phyloP scores from a whole-genome alignment of 805 yeast species.

The Yarrowia yakushimensis region DNA sequence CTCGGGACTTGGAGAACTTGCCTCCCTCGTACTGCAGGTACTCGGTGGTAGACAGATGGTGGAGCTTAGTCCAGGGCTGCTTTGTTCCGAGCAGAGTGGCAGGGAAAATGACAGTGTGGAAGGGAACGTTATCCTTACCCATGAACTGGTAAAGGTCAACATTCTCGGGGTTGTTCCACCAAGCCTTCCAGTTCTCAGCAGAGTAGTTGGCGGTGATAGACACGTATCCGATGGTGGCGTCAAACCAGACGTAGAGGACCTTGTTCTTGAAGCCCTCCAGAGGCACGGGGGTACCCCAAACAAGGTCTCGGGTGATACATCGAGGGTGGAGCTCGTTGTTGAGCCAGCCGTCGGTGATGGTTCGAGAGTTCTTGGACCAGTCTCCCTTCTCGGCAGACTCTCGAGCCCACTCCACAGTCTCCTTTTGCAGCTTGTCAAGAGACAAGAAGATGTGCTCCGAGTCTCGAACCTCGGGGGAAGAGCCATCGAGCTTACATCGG shows the following conservation, averaged over 20 bases:
- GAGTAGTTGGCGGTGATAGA: constrained; percentile 95
- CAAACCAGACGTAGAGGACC: constrained; percentile 98
- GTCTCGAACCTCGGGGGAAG: constrained; percentile 72
- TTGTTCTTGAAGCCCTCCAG: constrained; percentile 78
- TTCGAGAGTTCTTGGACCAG: constrained; percentile 90
- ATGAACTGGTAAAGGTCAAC: constrained; percentile 91
- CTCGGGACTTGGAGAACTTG: constrained; percentile 96
- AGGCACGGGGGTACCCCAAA: constrained; percentile 99
- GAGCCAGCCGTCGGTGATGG: constrained; percentile 90
- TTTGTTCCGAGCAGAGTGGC: constrained; percentile 83
- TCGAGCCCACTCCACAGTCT: constrained; percentile 66
- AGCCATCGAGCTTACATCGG: constrained; percentile 86
- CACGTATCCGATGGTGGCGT: constrained; percentile 94
- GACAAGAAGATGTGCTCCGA: constrained; percentile 84
- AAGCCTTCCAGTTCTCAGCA: constrained; percentile 63
- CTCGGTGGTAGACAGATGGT: constrained; percentile 91
- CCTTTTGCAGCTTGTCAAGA: constrained; percentile 78
- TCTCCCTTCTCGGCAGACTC: constrained; percentile 65
- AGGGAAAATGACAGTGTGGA: constrained; percentile 98
- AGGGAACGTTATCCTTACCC: constrained; percentile 99
- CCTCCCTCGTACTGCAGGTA: constrained; percentile 97
- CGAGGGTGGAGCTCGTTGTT: constrained; percentile 90
- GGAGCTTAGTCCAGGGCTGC: constrained; percentile 85
- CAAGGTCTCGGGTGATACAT: constrained; percentile 94
- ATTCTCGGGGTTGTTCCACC: constrained; percentile 95